phyloP scores from a whole-genome alignment of 306 rosid genomes.

The Cicer judaicum region DNA sequence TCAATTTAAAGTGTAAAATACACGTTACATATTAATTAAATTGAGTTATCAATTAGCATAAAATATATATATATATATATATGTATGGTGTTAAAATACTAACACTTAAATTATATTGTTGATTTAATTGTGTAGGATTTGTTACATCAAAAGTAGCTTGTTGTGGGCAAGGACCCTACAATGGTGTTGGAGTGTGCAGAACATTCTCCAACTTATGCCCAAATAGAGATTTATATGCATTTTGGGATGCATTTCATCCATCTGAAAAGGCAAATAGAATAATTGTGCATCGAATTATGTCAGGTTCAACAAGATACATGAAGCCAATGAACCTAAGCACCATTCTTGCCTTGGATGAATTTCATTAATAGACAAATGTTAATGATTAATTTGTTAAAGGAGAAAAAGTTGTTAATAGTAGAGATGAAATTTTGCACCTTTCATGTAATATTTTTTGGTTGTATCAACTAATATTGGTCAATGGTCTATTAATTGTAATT shows the following conservation, averaged over 20 bases:
- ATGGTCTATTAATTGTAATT: too few species aligned
- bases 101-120: background rate
- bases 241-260: conserved; percentile 82
- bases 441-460: too few species aligned
- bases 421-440: too few species aligned
- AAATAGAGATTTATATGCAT: conserved; percentile 56
- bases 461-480: too few species aligned
- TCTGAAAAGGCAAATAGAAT: conserved; percentile 67
- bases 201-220: conserved; percentile 61
- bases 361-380: too few species aligned
- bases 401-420: too few species aligned
- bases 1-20: too few species aligned
- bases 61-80: too few species aligned
- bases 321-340: conserved; percentile 77
- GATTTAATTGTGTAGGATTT: conserved; percentile 53
- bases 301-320: conserved; percentile 60
- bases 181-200: conserved; percentile 72
- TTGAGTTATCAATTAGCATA: too few species aligned
- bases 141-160: conserved; percentile 64
- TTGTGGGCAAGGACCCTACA: conserved; percentile 87
- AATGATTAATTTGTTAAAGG: too few species aligned
- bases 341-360: conserved; percentile 55
- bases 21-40: too few species aligned
- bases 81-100: background rate
- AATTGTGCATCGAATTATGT: conserved; percentile 59